Percentiles rank a stretch among this genome's conserved stretches.
These are phyloP conservation scores for Rhizophagus clarus DNA, from an alignment of 192 early-diverging fungal species.

Conservation along the genomic window DNA sequence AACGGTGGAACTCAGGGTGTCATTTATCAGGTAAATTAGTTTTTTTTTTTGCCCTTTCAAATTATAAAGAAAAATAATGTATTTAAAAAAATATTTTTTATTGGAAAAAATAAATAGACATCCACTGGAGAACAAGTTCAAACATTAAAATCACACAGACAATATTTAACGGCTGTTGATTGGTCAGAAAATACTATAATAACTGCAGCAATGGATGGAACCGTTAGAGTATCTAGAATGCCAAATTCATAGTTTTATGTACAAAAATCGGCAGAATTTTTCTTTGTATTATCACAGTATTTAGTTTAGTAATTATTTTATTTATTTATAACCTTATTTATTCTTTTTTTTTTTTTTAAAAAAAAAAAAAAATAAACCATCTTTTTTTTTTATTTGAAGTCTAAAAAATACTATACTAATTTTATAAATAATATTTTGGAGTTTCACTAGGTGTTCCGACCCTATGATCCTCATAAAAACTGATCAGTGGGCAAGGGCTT, in stretches of 20 bases:
- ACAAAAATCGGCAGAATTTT: too few species aligned
- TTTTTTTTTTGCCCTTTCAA: not conserved
- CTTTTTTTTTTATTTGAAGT: too few species aligned
- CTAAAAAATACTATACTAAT: too few species aligned
- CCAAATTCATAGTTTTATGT: not conserved
- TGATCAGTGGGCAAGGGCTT: too few species aligned
- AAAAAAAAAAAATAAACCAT: too few species aligned
- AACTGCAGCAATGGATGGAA: slow-evolving; percentile 54
- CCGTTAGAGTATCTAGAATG: slow-evolving; percentile 52
- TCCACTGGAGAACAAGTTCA: slow-evolving; percentile 46
- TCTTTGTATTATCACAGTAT: too few species aligned
- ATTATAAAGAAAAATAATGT: not conserved
- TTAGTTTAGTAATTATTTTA: too few species aligned
- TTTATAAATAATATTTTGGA: too few species aligned
- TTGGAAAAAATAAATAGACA: slow-evolving; percentile 29
- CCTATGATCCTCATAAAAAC: too few species aligned
- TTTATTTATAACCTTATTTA: too few species aligned
- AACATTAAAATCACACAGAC: slow-evolving; percentile 44
- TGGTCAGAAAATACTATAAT: slow-evolving; percentile 57
- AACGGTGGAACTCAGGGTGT: slow-evolving; percentile 41
- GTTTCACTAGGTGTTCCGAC: too few species aligned
- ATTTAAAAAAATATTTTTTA: not conserved
- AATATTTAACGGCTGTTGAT: slow-evolving; percentile 51
- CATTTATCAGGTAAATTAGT: slow-evolving; percentile 44
- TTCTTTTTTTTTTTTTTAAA: too few species aligned